Base-by-base conservation (phyloP, 768 basidiomycete species). In the Kwoniella sp. region DNA sequence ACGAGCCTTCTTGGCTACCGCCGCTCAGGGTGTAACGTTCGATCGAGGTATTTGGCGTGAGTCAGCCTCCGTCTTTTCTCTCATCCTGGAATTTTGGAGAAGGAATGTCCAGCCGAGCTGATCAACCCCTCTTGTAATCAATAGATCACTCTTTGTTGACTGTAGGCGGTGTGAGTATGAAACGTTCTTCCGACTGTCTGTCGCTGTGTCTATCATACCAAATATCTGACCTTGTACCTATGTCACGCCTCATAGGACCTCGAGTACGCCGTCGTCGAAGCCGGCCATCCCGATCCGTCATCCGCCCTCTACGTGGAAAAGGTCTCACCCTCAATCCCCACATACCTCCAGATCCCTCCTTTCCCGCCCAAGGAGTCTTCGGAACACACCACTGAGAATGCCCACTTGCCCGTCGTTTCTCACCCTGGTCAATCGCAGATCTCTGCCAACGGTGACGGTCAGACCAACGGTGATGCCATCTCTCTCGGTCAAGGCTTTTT, bases 21-120 rank as follows among this genome's bases (percentile, higher is more conserved):
- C 86, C 1, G 84, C 86, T 0, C 95, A 99, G 76, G 96, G 93
- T 0, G 85, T 98, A 53, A 85, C 89, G 25, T 99, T 97, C 78
- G 82, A 88, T 67, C 85, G 84, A 1, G 91, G 86, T 2, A 82
- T 92, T 47, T 97, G 96, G 94, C 94, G 92, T 93, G 69, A 84
- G 92, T 88, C 22, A 46, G 60, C 19, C 36, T 66, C 26, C 33
- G 33, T 59, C 37, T 55, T 5, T 40, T 52, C 26, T n/a, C n/a
- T n/a, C n/a, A n/a, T n/a, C n/a, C n/a, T n/a, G n/a, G n/a, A n/a
- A n/a, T n/a, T n/a, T n/a, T n/a, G n/a, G n/a, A n/a, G n/a, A n/a
- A n/a, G n/a, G n/a, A n/a, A n/a, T n/a, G n/a, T n/a, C n/a, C n/a
- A n/a, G n/a, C n/a, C n/a, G 40, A 19, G 40, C 40, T 55, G 19